Conservation (phyloP, 176 grass and related monocot genomes). For the Juncus inflexus region DNA sequence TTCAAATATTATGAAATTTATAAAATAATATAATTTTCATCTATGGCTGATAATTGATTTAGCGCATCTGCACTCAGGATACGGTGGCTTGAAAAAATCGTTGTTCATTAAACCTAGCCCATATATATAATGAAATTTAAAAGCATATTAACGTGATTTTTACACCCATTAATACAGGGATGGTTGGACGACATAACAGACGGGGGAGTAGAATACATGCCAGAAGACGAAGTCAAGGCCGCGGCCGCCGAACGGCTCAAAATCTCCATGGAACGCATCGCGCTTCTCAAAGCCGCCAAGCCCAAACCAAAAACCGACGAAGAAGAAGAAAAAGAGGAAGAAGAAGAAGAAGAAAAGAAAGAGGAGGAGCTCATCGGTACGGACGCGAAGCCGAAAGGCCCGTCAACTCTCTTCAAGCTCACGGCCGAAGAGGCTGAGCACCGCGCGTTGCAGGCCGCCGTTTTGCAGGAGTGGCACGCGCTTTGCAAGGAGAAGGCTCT, state of each 20-base stretch:
- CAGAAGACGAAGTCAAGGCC: conserved; percentile 87
- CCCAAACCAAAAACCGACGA: conserved; percentile 53
- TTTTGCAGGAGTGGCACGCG: conserved; percentile 88
- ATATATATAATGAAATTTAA: no score
- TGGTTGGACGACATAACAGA: conserved; percentile 95
- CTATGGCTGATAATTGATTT: no score
- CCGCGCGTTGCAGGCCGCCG: conserved; percentile 82
- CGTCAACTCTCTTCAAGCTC: conserved; percentile 71
- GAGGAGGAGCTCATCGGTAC: conserved; percentile 49
- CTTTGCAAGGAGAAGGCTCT: conserved; percentile 84
- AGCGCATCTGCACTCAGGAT: no score
- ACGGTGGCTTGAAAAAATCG: no score
- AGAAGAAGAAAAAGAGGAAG: conserved; percentile 54
- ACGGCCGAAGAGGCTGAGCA: conserved; percentile 89
- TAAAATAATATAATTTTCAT: no score
- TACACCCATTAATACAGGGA: conserved; percentile 44
- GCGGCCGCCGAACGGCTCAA: conserved; percentile 58
- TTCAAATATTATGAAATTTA: no score
- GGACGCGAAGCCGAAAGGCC: conserved; percentile 74
- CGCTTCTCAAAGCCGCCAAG: conserved; percentile 83
- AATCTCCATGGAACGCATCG: conserved; percentile 86
- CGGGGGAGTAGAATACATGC: conserved; percentile 74
- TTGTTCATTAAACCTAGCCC: no score
- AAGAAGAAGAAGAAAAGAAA: conserved; percentile 67
- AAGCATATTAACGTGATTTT: no score